Percentiles rank a stretch among this genome's conserved stretches.
phyloP scores from a whole-genome alignment of 176 grass and related monocot genomes.

The Paspalum vaginatum region DNA sequence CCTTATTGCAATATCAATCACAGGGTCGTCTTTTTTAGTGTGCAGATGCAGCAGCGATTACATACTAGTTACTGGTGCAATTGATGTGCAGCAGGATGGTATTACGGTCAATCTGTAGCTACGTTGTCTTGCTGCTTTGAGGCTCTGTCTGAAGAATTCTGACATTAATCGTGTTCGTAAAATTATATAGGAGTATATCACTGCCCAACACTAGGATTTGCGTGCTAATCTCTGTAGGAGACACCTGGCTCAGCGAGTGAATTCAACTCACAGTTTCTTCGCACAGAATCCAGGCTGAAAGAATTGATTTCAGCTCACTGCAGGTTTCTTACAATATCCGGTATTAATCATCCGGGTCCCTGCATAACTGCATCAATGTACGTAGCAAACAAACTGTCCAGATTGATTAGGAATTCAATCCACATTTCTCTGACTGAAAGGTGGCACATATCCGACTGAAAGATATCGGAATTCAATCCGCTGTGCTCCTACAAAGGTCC shows the following conservation, averaged over 20 bases:
- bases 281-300: background rate
- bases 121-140: background rate
- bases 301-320: background rate
- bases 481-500: constrained; percentile 17
- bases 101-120: background rate
- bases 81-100: background rate
- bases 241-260: constrained; percentile 22
- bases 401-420: background rate
- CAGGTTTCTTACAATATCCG: background rate
- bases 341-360: background rate
- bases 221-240: background rate
- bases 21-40: too few relatives aligned
- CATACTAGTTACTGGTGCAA: background rate
- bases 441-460: constrained; percentile 3
- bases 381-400: background rate
- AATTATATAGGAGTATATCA: too few relatives aligned
- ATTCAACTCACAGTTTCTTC: constrained; percentile 30
- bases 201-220: background rate
- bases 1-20: background rate
- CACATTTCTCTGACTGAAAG: background rate
- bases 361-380: constrained; percentile 3
- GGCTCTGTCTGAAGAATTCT: constrained; percentile 22
- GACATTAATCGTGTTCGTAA: background rate
- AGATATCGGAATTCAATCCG: constrained; percentile 35
- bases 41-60: background rate